These are phyloP conservation scores for Mimosa bimucronata DNA, from an alignment of 306 rosid genomes.

Conservation along the genomic window DNA sequence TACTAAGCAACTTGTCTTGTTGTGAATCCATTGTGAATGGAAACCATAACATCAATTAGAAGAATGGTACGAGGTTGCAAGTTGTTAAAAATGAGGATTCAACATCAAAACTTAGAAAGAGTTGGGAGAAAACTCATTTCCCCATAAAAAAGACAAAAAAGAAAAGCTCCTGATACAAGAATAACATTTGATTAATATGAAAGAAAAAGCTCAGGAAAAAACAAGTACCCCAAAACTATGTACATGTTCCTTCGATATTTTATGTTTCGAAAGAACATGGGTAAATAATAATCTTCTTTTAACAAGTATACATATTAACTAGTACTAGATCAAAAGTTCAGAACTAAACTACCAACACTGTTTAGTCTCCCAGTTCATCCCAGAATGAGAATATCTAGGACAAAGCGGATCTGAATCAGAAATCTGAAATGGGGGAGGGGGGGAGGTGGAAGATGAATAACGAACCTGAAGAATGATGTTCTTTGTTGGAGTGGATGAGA, in stretches of 20 bases:
- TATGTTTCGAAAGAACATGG: constrained; percentile 8
- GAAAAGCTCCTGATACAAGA: not conserved
- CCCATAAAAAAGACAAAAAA: not conserved
- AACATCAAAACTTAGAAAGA: not conserved
- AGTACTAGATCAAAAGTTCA: not conserved
- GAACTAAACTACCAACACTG: constrained; percentile 66
- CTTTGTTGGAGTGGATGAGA: no score
- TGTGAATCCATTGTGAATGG: not conserved
- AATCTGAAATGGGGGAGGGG: no score
- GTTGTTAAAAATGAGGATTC: not conserved
- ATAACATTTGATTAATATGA: not conserved
- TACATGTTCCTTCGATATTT: not conserved
- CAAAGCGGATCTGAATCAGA: no score
- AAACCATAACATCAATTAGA: not conserved
- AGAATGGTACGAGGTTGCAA: not conserved
- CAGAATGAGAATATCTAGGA: constrained; percentile 26
- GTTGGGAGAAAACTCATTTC: not conserved
- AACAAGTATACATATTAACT: not conserved
- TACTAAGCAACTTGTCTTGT: not conserved
- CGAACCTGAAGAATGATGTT: no score
- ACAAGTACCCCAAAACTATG: not conserved
- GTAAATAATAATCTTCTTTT: not conserved
- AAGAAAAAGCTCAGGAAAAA: not conserved
- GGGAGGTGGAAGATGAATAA: no score
- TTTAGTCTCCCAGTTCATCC: constrained; percentile 76